These are phyloP conservation scores for Candida railenensis DNA, from an alignment of 805 yeast species.

Conservation along the genomic window DNA sequence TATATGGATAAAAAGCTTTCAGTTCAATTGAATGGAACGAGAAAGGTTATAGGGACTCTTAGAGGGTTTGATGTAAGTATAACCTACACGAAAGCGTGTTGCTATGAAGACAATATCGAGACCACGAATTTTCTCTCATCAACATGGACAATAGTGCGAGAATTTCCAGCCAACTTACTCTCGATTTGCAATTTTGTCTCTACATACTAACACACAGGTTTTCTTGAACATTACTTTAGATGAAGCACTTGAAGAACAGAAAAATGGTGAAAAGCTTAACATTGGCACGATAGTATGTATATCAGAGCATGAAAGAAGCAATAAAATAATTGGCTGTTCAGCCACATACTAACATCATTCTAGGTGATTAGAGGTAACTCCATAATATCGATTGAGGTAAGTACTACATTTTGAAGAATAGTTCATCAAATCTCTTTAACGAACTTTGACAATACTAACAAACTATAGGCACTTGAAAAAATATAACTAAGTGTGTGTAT, in stretches of 20 bases:
- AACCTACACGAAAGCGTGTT: not conserved
- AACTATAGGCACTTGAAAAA: conserved; percentile 36
- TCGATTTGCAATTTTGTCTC: too few species aligned
- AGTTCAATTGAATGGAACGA: conserved; percentile 73
- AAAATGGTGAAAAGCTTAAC: conserved; percentile 48
- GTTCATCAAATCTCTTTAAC: too few species aligned
- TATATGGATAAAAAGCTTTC: conserved; percentile 77
- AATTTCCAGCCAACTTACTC: too few species aligned
- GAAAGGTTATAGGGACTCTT: conserved; percentile 76
- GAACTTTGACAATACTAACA: conserved; percentile 21
- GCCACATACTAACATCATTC: conserved; percentile 16
- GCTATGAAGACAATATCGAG: not conserved
- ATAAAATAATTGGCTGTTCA: too few species aligned
- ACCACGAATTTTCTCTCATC: not conserved
- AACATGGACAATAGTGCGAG: too few species aligned
- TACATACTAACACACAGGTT: conserved; percentile 31
- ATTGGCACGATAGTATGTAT: conserved; percentile 61
- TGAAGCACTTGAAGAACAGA: conserved; percentile 63
- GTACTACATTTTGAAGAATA: too few species aligned
- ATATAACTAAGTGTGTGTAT: conserved; percentile 10
- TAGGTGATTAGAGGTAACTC: conserved; percentile 73
- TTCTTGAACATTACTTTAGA: conserved; percentile 71
- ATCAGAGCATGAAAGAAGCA: too few species aligned
- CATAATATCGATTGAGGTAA: conserved; percentile 67
- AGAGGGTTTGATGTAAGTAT: conserved; percentile 75